These are phyloP conservation scores for Coemansia asiatica DNA, from an alignment of 192 early-diverging fungal species.

Conservation along the genomic window DNA sequence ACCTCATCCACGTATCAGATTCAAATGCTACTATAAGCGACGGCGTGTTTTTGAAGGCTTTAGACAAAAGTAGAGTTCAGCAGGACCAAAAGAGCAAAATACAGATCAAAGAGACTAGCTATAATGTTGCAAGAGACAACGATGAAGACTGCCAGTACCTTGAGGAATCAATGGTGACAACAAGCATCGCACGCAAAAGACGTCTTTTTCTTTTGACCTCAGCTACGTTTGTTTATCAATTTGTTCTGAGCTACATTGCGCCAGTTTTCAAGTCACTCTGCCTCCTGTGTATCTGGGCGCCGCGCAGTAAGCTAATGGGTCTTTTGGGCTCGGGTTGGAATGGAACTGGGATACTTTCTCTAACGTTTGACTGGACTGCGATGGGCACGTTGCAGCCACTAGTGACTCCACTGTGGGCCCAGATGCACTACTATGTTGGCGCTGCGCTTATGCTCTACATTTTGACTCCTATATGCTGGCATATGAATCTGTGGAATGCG, in stretches of 20 bases:
- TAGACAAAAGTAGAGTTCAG: neutral
- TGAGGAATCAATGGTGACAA: neutral
- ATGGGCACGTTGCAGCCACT: slow-evolving; percentile 61
- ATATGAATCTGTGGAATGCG: slow-evolving; percentile 62
- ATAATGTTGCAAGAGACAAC: neutral
- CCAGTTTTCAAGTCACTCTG: slow-evolving; percentile 69
- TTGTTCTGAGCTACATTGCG: slow-evolving; percentile 62
- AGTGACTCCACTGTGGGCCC: slow-evolving; percentile 70
- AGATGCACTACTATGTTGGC: slow-evolving; percentile 66
- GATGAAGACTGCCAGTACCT: neutral
- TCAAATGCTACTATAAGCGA: slow-evolving; percentile 4
- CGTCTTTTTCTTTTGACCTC: slow-evolving; percentile 26
- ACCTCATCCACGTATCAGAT: neutral
- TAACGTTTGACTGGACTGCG: slow-evolving; percentile 74
- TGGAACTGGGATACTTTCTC: slow-evolving; percentile 66
- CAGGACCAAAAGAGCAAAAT: slow-evolving; percentile 2
- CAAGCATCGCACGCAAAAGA: slow-evolving; percentile 19
- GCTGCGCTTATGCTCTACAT: slow-evolving; percentile 70
- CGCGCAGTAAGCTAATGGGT: slow-evolving; percentile 25
- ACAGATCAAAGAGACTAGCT: neutral
- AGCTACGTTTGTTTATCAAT: slow-evolving; percentile 52
- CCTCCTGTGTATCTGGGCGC: slow-evolving; percentile 58
- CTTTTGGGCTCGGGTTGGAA: slow-evolving; percentile 51
- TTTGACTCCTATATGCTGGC: slow-evolving; percentile 67
- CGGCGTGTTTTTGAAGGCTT: neutral